Evolutionary conservation across 768 basidiomycete species (phyloP).

Genomic region (Sporobolomyces roseus): DNA sequence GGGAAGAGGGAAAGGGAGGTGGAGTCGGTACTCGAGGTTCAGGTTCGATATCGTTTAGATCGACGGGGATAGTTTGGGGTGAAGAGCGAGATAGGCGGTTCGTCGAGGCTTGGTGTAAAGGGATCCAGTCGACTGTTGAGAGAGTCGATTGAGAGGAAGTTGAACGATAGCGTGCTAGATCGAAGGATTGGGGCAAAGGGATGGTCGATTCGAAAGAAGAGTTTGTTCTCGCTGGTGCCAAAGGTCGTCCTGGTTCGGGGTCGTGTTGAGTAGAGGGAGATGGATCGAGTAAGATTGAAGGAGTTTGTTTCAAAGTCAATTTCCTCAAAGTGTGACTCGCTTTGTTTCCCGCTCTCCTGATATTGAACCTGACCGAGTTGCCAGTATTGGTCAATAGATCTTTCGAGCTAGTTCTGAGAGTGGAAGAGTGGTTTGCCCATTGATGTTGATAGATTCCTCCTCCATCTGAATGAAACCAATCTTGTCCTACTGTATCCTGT

Average conservation of each 20-base stretch:
- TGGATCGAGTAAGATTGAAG: too few relatives aligned
- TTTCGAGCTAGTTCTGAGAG: not conserved
- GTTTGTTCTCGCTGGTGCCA: not conserved
- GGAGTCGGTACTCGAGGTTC: too few relatives aligned
- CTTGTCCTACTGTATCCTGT: not conserved
- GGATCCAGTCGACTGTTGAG: constrained; percentile 8
- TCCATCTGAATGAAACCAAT: not conserved
- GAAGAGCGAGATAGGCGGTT: too few relatives aligned
- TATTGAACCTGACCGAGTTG: not conserved
- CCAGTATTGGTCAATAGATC: not conserved
- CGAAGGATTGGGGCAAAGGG: too few relatives aligned
- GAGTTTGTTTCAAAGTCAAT: not conserved
- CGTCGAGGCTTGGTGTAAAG: not conserved
- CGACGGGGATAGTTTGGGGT: too few relatives aligned
- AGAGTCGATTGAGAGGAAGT: constrained; percentile 8
- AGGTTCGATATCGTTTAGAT: too few relatives aligned
- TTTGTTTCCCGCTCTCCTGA: not conserved
- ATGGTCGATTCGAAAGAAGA: too few relatives aligned
- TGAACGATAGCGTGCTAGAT: constrained; percentile 1
- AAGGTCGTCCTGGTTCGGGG: too few relatives aligned
- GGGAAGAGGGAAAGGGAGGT: not conserved
- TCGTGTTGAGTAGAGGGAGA: too few relatives aligned
- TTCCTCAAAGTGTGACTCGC: constrained; percentile 3
- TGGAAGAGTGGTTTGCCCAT: not conserved
- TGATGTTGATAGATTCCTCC: too few relatives aligned